Conservation (phyloP, 2,329 filamentous ascomycete species). For the Dactylellina drechsleri region DNA sequence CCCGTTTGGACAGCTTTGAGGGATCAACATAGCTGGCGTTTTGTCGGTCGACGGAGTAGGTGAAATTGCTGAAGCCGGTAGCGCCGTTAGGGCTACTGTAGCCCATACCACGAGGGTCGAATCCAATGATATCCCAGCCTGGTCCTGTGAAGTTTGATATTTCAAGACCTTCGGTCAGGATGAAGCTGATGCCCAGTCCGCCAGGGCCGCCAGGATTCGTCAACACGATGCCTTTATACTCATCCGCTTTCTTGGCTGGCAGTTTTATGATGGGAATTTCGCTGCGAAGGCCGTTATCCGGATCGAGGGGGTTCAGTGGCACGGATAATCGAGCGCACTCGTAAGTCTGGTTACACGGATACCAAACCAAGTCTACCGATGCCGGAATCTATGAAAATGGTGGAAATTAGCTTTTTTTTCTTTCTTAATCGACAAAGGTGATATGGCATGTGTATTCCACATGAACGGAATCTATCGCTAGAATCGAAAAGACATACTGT, state of each 20-base stretch:
- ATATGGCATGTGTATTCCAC: not conserved
- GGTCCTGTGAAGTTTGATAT: slow-evolving; percentile 65
- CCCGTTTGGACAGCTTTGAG: slow-evolving; percentile 17
- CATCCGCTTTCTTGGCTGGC: slow-evolving; percentile 23
- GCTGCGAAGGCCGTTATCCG: slow-evolving; percentile 59
- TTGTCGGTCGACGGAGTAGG: slow-evolving; percentile 61
- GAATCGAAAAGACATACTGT: slow-evolving; percentile 16
- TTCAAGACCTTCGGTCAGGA: slow-evolving; percentile 62
- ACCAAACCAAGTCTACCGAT: slow-evolving; percentile 64
- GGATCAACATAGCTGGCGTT: slow-evolving; percentile 39
- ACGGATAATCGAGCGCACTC: slow-evolving; percentile 65
- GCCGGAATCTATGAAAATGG: slow-evolving; percentile 62
- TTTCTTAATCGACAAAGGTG: not conserved
- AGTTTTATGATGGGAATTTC: slow-evolving; percentile 50
- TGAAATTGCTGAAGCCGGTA: slow-evolving; percentile 55
- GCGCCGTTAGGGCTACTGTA: slow-evolving; percentile 62
- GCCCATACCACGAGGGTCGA: slow-evolving; percentile 68
- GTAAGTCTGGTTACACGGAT: slow-evolving; percentile 62
- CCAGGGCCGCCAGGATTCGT: slow-evolving; percentile 65
- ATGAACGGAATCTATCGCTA: not conserved
- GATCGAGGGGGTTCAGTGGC: slow-evolving; percentile 65
- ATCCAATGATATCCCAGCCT: slow-evolving; percentile 53
- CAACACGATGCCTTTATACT: slow-evolving; percentile 62
- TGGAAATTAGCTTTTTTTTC: not conserved
- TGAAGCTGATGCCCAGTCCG: slow-evolving; percentile 63